Conservation (phyloP, 2,329 filamentous ascomycete species). For the Mycosphaerella arachidis region DNA sequence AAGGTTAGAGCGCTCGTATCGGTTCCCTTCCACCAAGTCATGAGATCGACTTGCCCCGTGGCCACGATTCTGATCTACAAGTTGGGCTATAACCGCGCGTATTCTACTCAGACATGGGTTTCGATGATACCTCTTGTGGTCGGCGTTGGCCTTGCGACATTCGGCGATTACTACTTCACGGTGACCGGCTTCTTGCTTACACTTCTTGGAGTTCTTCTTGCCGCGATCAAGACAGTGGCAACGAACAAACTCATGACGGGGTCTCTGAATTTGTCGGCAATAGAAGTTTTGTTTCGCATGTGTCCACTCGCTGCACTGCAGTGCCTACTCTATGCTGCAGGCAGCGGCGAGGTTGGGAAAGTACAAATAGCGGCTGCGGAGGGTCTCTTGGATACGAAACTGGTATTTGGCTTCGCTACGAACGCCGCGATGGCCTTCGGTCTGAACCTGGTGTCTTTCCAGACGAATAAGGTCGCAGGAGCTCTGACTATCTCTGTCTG, state of each 20-base stretch:
- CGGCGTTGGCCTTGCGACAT: slow-evolving; percentile 57
- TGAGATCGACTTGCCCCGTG: slow-evolving; percentile 58
- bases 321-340: slow-evolving; percentile 19
- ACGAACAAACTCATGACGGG: slow-evolving; percentile 64
- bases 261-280: slow-evolving; percentile 52
- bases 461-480: slow-evolving; percentile 37
- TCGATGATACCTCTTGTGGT: slow-evolving; percentile 58
- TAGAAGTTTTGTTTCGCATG: slow-evolving; percentile 53
- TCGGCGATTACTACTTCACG: slow-evolving; percentile 60
- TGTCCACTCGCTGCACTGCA: slow-evolving; percentile 21
- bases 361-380: slow-evolving; percentile 18
- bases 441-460: slow-evolving; percentile 37
- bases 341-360: slow-evolving; percentile 37
- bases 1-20: slow-evolving; percentile 44
- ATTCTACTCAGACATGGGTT: slow-evolving; percentile 54
- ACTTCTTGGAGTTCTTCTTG: slow-evolving; percentile 37
- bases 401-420: slow-evolving; percentile 25
- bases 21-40: slow-evolving; percentile 61
- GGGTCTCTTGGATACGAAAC: slow-evolving; percentile 23
- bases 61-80: slow-evolving; percentile 61
- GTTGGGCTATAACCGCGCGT: slow-evolving; percentile 53
- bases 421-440: slow-evolving; percentile 35
- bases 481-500: slow-evolving; percentile 36
- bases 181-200: slow-evolving; percentile 43
- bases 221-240: slow-evolving; percentile 55